Percentiles rank a stretch among this genome's conserved stretches.
Evolutionary conservation across 352 stramenopile species (phyloP).

Genomic region (Phytophthora boehmeriae): DNA sequence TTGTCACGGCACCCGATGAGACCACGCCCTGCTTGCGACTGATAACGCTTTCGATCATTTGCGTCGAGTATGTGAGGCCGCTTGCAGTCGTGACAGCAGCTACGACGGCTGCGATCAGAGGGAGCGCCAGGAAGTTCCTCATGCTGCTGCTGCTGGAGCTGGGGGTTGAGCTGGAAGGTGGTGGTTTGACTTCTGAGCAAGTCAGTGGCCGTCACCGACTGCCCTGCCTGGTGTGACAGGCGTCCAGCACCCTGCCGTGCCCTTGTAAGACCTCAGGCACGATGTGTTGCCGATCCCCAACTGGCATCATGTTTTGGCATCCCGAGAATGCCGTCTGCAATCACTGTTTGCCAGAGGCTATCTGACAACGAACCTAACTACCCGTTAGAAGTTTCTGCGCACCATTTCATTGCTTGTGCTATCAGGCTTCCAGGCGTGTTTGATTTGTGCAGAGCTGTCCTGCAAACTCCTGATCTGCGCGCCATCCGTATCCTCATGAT

Average conservation of each 20-base stretch:
- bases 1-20: conserved; percentile 32
- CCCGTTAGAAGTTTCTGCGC: background rate
- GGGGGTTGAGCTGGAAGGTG: background rate
- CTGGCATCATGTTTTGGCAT: background rate
- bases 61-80: conserved; percentile 29
- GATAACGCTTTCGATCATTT: conserved; percentile 37
- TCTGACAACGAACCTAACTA: no score
- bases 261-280: conserved; percentile 21
- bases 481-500: no score
- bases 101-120: conserved; percentile 14
- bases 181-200: conserved; percentile 1
- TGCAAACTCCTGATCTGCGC: no score
- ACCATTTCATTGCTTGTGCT: background rate
- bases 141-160: conserved; percentile 8
- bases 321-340: no score
- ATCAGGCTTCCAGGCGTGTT: background rate
- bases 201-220: conserved; percentile 8
- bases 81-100: conserved; percentile 8
- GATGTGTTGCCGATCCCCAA: conserved; percentile 30
- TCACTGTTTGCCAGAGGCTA: no score
- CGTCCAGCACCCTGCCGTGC: conserved; percentile 8
- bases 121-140: conserved; percentile 19
- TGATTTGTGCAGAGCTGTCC: background rate
- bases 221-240: conserved; percentile 8
- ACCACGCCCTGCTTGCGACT: conserved; percentile 36